Base-by-base conservation (phyloP, 2,329 filamentous ascomycete genomes). In the Colletotrichum sansevieriae region DNA sequence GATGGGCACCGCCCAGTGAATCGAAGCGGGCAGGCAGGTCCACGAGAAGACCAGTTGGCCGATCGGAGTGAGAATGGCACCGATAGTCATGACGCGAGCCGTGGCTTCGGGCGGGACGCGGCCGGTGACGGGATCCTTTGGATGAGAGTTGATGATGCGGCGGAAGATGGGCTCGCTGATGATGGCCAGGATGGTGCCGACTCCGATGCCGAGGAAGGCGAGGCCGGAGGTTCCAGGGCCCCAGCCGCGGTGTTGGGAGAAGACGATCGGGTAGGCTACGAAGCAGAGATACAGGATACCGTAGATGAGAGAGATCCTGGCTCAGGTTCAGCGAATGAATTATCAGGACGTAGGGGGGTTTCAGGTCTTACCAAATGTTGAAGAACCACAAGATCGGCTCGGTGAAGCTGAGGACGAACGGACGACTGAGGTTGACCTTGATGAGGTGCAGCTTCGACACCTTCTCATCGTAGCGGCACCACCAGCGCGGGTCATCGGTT, bases 271-370 rank as follows among this genome's bases (percentile, higher is more conserved):
- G 77, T 97, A 97, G 12, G 93, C 93, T 15, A 97, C 91, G 81
- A 97, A 97, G 79, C 93, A 97, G 37, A 97, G 88, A 75, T 96
- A 96, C 1, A 98, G 83, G 46, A 97, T 94, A 18, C 90, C 92
- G 77, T 97, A 97, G 41, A 97, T 88, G 44, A 97, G 82, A 0
- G 92, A 95, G 76, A 95, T 92, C 82, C 90, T 71, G 15, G n/a
- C 33, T 37, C n/a, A 29, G 37, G 25, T 25, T 18, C 15, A 13
- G 12, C 18, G 33, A 1, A 6, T 7, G 2, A 25, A 11, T 22
- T 5, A 29, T 25, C 8, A 12, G 20, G 2, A 3, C 33, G 63
- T 3, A 1, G 44, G 1, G 18, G 13, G 84, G 1, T 63, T 63
- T 20, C 3, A 44, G 1, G 20, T 8, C 84, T 73, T 74, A 91